Evolutionary conservation across 2,329 filamentous ascomycete species (phyloP), one percentile per base, ranked within the genome.

Genomic region (Mycosphaerella sp.): DNA sequence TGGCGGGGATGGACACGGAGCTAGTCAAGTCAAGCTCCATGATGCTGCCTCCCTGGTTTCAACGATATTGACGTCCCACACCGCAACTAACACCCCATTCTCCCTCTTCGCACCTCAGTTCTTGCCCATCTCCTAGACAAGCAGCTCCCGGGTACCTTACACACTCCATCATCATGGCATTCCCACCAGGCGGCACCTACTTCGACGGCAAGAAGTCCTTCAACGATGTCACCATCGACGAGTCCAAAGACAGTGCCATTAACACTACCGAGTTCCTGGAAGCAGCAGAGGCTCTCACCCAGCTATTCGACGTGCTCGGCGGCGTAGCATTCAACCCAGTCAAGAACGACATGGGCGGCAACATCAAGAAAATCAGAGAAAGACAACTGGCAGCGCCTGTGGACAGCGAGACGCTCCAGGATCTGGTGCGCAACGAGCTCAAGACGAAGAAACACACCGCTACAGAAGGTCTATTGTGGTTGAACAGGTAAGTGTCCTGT

Each of bases 301-400:
- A 82, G 56, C 81, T 98, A 56, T 97, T 97, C 66, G 81, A 84
- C 68, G 71, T 82, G 36, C 71, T 84, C 25, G 80, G 79, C 46
- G 78, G 76, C 40, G 80, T 86, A 30, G 89, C 90, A 59, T 97
- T 98, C 74, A 82, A 78, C 49, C 86, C 88, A 21, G 91, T 97
- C 68, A 96, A 95, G 80, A 86, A 74, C 61, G 93, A 98, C 72
- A 87, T 98, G 76, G 71, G 81, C 43, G 87, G 87, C 69, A 98
- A 98, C 74, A 80, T 97, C 74, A 90, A 89, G 89, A 97, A 98
- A 86, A 79, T 97, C 71, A 83, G 87, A 59, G 84, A 90, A 46
- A 83, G 90, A 62, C 85, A 91, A 68, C 78, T 85, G 49, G 87
- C 84, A 51, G 82, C 87, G 51, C 89, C 90, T 27, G 76, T 76